Evolutionary conservation across 1,284 basidiomycete genomes (phyloP), one percentile per base, ranked within the genome.

Genomic region (Rhodotorula sp.): DNA sequence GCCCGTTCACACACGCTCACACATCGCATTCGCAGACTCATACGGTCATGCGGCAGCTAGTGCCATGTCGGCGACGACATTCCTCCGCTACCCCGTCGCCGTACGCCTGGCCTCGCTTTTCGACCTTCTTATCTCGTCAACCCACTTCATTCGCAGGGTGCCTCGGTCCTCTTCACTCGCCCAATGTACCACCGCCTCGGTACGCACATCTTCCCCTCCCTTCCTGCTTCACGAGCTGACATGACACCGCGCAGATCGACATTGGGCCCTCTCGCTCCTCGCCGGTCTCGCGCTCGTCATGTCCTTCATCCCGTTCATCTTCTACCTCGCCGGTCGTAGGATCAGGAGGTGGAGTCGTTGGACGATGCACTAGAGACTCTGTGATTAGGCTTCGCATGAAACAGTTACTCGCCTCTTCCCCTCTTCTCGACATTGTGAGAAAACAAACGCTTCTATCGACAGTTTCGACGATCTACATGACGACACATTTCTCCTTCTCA

Each of bases 401-500:
- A 44, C 16, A 44, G 40, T 3, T 18, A 44, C 16, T 44, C 7
- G 40, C 40, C 40, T 44, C 40, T 44, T 44, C 40, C 40, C 40
- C 11, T 44, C 7, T 11, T 4, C 40, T 18, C 40, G 40, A 44
- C 9, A 6, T 15, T 4, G 40, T 44, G 40, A 13, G 40, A 6
- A 18, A 44, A 7, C 9, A 44, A 18, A 44, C 13, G n/a, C 40
- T 44, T 44, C 40, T 44, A 44, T 44, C 40, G 40, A 44, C 40
- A 18, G 7, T 11, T 13, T 13, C 11, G 40, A 44, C 10, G 7
- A 11, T 62, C 53, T 60, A 72, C 70, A 67, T 67, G 18, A 73
- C 44, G 15, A 62, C 24, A 34, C 71, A 73, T 52, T 70, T 72
- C 10, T 72, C 71, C 50, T 69, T 68, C 28, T 70, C 64, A 13